A percentile compares a stretch with the other conserved stretches of the same genome.
Conservation (phyloP, 352 stramenopile species). For the Saprolegnia parasitica region DNA sequence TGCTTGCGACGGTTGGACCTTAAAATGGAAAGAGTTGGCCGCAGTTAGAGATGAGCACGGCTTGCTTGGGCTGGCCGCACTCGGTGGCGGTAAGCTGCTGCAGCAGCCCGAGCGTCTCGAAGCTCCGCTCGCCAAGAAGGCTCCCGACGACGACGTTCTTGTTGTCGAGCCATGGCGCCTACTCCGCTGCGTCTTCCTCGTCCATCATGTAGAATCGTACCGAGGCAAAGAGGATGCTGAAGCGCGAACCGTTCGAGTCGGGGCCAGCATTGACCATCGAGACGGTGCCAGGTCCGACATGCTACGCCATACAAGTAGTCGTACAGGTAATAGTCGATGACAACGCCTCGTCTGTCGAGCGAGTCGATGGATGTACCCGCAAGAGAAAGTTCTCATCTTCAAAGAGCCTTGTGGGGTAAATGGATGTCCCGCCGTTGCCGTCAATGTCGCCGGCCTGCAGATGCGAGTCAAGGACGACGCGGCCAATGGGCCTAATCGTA, state of each 20-base stretch:
- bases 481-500: slow-evolving; percentile 86
- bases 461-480: slow-evolving; percentile 88
- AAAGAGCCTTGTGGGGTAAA: slow-evolving; percentile 74
- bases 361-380: slow-evolving; percentile 10
- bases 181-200: neutral
- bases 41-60: slow-evolving; percentile 41
- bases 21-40: slow-evolving; percentile 44
- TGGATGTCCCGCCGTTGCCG: slow-evolving; percentile 65
- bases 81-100: slow-evolving; percentile 42
- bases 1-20: neutral
- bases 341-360: neutral
- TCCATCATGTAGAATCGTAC: slow-evolving; percentile 36
- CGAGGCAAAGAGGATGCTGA: slow-evolving; percentile 86
- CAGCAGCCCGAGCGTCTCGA: slow-evolving; percentile 43
- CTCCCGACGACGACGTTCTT: slow-evolving; percentile 79
- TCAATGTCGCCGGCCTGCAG: slow-evolving; percentile 90
- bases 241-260: slow-evolving; percentile 95
- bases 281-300: slow-evolving; percentile 83
- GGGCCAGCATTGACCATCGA: slow-evolving; percentile 94
- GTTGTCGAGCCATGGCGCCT: slow-evolving; percentile 66
- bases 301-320: slow-evolving; percentile 34
- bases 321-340: neutral
- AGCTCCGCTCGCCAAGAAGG: slow-evolving; percentile 48
- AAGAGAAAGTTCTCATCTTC: slow-evolving; percentile 94
- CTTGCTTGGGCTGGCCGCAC: slow-evolving; percentile 43